A percentile compares a stretch with the other conserved stretches of the same genome.
These are phyloP conservation scores for Amaranthus palmeri DNA, from an alignment of 148 eudicot species.

Conservation along the genomic window DNA sequence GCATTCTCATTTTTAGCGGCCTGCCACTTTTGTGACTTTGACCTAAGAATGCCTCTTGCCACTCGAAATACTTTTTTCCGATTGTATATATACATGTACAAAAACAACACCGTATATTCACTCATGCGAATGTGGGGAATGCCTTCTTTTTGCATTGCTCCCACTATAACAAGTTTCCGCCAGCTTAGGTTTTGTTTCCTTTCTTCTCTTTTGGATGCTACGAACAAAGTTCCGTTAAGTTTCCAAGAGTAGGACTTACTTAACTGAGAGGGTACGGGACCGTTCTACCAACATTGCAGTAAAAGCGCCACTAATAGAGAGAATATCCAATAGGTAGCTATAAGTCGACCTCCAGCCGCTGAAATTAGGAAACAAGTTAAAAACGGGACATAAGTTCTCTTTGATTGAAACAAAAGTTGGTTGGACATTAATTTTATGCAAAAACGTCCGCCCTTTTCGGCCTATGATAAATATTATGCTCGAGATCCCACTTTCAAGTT, in stretches of 20 bases:
- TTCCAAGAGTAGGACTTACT: conserved; percentile 31
- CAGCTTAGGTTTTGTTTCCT: conserved; percentile 28
- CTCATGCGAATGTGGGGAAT: conserved; percentile 43
- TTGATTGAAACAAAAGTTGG: neutral
- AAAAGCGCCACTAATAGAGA: conserved; percentile 38
- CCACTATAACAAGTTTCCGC: conserved; percentile 57
- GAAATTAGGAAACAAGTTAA: conserved; percentile 24
- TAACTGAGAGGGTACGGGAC: conserved; percentile 16
- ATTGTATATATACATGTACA: conserved; percentile 75
- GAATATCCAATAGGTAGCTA: conserved; percentile 36
- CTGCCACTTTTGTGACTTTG: conserved; percentile 92
- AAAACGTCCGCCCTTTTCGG: no score
- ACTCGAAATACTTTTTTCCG: conserved; percentile 31
- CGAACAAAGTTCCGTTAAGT: conserved; percentile 28
- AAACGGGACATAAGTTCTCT: neutral
- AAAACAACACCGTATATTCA: conserved; percentile 64
- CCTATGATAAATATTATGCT: neutral
- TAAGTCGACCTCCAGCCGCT: conserved; percentile 49
- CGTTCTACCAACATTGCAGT: conserved; percentile 37
- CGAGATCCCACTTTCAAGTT: neutral
- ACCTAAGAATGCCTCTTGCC: conserved; percentile 59
- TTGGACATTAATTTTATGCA: neutral
- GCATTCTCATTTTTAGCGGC: conserved; percentile 53
- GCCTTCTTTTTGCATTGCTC: conserved; percentile 50
- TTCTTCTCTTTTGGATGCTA: conserved; percentile 24